A percentile compares a stretch with the other conserved stretches of the same genome.
Conservation (phyloP, 164 flowering plant species). For the Cinnamomum micranthum region DNA sequence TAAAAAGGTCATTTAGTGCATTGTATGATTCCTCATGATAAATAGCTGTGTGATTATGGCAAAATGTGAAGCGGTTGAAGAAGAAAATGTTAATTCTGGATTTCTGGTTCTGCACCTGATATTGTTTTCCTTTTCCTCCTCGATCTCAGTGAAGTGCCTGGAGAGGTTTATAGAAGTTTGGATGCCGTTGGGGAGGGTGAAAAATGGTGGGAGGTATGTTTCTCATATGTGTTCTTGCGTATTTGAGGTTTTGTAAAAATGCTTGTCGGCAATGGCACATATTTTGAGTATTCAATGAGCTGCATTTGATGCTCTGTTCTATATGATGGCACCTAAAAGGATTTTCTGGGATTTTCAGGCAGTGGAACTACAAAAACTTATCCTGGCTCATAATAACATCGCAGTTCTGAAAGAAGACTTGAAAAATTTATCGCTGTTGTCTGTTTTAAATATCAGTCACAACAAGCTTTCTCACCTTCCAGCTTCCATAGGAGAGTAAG, state of each 20-base stretch:
- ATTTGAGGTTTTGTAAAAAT: not conserved
- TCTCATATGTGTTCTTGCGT: not conserved
- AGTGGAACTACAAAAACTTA: conserved; percentile 86
- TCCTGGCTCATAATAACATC: conserved; percentile 86
- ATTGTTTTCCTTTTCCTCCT: not conserved
- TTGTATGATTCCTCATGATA: too few species aligned
- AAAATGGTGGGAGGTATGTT: conserved; percentile 97
- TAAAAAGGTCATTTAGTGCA: too few species aligned
- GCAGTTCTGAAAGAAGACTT: conserved; percentile 72
- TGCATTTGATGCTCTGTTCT: not conserved
- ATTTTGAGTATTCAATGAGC: not conserved
- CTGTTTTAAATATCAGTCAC: conserved; percentile 81
- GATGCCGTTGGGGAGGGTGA: conserved; percentile 72
- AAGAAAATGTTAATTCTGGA: too few species aligned
- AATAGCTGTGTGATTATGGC: too few species aligned
- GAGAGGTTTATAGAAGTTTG: conserved; percentile 68
- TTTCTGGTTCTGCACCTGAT: not conserved
- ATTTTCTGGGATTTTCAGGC: conserved; percentile 32
- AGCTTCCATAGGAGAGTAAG: conserved; percentile 90
- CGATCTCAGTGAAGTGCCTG: conserved; percentile 70
- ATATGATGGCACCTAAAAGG: not conserved
- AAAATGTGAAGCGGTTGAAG: too few species aligned
- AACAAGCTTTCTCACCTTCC: conserved; percentile 84
- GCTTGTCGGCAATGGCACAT: not conserved
- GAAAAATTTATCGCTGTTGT: conserved; percentile 51